phyloP scores from a whole-genome alignment of 441 rosid genomes.

The Kokia cookei region DNA sequence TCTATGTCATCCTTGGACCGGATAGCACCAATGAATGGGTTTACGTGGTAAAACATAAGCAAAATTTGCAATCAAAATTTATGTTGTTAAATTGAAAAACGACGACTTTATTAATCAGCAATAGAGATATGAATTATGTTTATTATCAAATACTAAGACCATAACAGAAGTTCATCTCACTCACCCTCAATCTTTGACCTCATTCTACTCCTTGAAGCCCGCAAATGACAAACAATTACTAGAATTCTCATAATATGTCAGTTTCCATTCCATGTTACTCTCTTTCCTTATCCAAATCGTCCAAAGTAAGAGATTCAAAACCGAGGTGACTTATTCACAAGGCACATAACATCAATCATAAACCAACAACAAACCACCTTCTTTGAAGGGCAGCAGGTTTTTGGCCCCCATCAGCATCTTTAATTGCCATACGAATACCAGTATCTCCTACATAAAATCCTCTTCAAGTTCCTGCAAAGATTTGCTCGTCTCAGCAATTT shows the following conservation, averaged over 20 bases:
- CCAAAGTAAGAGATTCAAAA: neutral
- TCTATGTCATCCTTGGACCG: neutral
- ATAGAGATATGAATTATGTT: slow-evolving; percentile 6
- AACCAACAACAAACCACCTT: slow-evolving; percentile 6
- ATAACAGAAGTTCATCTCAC: neutral
- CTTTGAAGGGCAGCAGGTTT: slow-evolving; percentile 6
- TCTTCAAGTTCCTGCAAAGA: slow-evolving; percentile 96
- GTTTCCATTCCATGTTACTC: neutral
- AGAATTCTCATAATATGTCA: neutral
- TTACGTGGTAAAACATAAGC: neutral
- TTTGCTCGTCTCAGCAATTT: slow-evolving; percentile 74
- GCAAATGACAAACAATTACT: neutral
- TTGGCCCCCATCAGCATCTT: slow-evolving; percentile 1
- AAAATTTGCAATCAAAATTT: neutral
- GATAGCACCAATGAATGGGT: neutral
- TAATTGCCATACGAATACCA: neutral
- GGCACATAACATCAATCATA: slow-evolving; percentile 21
- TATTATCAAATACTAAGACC: neutral
- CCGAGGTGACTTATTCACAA: slow-evolving; percentile 17
- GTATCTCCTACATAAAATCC: slow-evolving; percentile 70
- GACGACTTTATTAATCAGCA: slow-evolving; percentile 1
- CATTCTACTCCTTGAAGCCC: neutral
- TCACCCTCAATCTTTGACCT: neutral
- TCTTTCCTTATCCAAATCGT: neutral
- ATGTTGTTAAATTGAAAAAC: neutral